Conservation (phyloP, 1,139 yeast species). For the Pichia terricola region DNA sequence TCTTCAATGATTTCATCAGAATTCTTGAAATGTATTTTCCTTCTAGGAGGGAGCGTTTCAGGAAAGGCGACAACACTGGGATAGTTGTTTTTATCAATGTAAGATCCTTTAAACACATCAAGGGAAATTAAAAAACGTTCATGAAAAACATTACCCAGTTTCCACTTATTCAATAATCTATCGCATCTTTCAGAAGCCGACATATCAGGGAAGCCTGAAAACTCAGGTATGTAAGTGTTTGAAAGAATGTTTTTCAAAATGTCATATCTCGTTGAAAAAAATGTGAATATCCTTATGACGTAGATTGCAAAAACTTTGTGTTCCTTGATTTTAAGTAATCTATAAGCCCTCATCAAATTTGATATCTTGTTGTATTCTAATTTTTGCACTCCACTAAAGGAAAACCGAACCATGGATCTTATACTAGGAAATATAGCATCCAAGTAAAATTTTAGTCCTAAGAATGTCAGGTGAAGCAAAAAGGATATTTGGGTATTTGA, state of each 20-base stretch:
- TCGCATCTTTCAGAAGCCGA: conserved; percentile 3
- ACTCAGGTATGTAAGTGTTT: conserved; percentile 1
- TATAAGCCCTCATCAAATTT: conserved; percentile 2
- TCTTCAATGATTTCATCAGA: conserved; percentile 1
- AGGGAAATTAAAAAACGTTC: conserved; percentile 3
- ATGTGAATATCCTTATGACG: conserved; percentile 7
- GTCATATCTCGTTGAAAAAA: conserved; percentile 5
- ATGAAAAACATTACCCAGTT: conserved; percentile 1
- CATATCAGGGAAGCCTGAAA: conserved; percentile 2
- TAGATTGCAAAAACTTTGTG: conserved; percentile 8
- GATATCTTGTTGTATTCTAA: not conserved
- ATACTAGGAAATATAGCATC: conserved; percentile 7
- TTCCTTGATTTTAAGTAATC: not conserved
- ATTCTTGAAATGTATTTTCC: not conserved
- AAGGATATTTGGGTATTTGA: no score
- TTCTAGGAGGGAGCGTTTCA: not conserved
- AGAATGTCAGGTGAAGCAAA: not conserved
- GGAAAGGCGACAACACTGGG: not conserved
- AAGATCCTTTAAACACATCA: conserved; percentile 1
- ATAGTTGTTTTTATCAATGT: conserved; percentile 3
- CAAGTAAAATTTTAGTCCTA: conserved; percentile 6
- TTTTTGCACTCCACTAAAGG: conserved; percentile 12
- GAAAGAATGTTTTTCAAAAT: not conserved
- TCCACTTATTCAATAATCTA: conserved; percentile 3
- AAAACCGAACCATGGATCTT: conserved; percentile 6